Evolutionary conservation across 2,329 filamentous ascomycete species (phyloP), one percentile per base, ranked within the genome.

Genomic region (Neofusicoccum laricinum): DNA sequence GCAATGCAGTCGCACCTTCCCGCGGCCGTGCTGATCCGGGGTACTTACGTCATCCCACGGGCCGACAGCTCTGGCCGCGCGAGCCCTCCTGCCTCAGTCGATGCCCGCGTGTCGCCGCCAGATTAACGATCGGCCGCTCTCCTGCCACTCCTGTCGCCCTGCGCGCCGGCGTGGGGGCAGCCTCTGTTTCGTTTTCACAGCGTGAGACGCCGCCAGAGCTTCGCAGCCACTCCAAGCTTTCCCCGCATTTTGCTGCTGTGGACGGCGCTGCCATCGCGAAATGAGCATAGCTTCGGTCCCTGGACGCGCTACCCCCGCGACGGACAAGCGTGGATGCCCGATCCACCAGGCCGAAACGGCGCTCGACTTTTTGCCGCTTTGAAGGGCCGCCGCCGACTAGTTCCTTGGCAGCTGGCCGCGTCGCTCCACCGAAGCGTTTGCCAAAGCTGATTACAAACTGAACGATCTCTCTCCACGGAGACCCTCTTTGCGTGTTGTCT

Each of bases 381-480:
- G 30, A 21, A 21, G 51, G 32, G 40, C 53, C 53, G 53, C 38
- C n/a, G 25, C 40, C 8, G 19, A 25, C 30, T 48, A 59, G 55
- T 46, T 59, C 25, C 55, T 59, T 59, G 55, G 55, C 55, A 12
- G n/a, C n/a, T 15, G 40, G 38, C 40, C 6, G 40, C 55, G 55
- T 59, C 55, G 55, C 38, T 59, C 55, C 55, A 59, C 55, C 41
- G 55, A 32, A 59, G 41, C 55, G 25, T 21, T 36, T 21, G 25
- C 49, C 49, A 53, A 53, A 58, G n/a, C 30, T 59, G 55, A 59
- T 59, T 59, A 59, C 55, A 46, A 59, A 59, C 55, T 41, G 46
- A 30, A 6, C 25, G 25, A 15, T 36, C 55, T 59, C 30, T 43
- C 41, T 59, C 55, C 55, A 59, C 55, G 40, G 40, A 59, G 30